These are phyloP conservation scores for Coleophoma crateriformis DNA, from an alignment of 2,329 filamentous ascomycete genomes.

Conservation along the genomic window DNA sequence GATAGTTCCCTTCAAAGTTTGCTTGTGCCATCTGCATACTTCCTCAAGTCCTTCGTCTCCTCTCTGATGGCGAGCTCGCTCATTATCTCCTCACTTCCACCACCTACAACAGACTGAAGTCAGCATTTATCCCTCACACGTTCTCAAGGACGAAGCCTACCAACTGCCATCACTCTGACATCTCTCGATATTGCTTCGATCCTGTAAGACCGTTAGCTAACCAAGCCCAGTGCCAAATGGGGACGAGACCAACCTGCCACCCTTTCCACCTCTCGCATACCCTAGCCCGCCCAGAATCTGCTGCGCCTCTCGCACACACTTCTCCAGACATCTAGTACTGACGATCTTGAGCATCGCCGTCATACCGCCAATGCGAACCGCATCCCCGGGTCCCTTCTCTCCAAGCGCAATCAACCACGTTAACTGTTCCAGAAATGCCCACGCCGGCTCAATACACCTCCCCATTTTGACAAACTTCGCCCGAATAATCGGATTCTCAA, in stretches of 20 bases:
- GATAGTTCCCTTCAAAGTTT: not conserved
- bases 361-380: slow-evolving; percentile 41
- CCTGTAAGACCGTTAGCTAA: slow-evolving; percentile 11
- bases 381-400: not conserved
- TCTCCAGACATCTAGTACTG: slow-evolving; percentile 45
- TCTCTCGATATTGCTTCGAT: slow-evolving; percentile 49
- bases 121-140: not conserved
- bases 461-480: slow-evolving; percentile 51
- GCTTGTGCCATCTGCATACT: not conserved
- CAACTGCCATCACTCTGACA: slow-evolving; percentile 37
- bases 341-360: slow-evolving; percentile 47
- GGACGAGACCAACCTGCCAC: slow-evolving; percentile 25
- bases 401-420: slow-evolving; percentile 27
- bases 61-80: slow-evolving; percentile 24
- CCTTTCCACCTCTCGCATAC: slow-evolving; percentile 43
- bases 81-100: slow-evolving; percentile 28
- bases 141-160: slow-evolving; percentile 12
- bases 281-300: slow-evolving; percentile 48
- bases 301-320: slow-evolving; percentile 47
- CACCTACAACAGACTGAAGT: slow-evolving; percentile 12
- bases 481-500: slow-evolving; percentile 52
- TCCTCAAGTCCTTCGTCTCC: slow-evolving; percentile 23
- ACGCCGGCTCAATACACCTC: slow-evolving; percentile 44
- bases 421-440: slow-evolving; percentile 54
- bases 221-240: not conserved